A percentile compares a stretch with the other conserved stretches of the same genome.
phyloP scores from a whole-genome alignment of 1,284 basidiomycete genomes.

The Apiotrichum veenhuisii region DNA sequence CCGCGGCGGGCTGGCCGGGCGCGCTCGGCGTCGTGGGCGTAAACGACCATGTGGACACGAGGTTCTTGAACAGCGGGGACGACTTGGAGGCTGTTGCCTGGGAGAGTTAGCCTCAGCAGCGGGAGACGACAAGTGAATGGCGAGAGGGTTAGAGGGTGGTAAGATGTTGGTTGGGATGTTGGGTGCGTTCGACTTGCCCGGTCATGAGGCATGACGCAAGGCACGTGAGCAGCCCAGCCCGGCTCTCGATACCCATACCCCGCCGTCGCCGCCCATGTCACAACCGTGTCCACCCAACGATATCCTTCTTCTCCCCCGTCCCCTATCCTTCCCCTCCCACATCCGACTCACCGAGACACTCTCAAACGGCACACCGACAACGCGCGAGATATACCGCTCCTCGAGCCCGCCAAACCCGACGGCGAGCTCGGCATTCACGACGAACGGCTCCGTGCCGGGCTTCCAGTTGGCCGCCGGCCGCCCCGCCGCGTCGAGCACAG shows the following conservation, averaged over 20 bases:
- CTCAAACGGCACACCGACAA: conserved; percentile 70
- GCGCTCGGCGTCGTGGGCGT: conserved; percentile 3
- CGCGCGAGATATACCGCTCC: conserved; percentile 82
- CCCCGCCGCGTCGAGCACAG: conserved; percentile 55
- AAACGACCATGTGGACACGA: conserved; percentile 65
- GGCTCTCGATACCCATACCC: too few species aligned
- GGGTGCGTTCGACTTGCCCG: too few species aligned
- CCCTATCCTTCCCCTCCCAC: too few species aligned
- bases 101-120: conserved; percentile 25
- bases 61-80: conserved; percentile 78
- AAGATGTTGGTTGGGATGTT: too few species aligned
- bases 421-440: conserved; percentile 77
- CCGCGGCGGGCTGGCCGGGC: conserved; percentile 3
- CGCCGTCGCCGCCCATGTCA: too few species aligned
- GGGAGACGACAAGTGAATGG: too few species aligned
- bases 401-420: conserved; percentile 83
- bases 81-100: conserved; percentile 70
- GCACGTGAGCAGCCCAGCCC: too few species aligned
- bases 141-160: too few species aligned
- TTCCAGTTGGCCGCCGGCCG: conserved; percentile 25
- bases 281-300: too few species aligned
- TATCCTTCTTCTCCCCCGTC: too few species aligned
- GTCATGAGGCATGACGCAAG: too few species aligned
- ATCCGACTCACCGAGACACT: conserved; percentile 65
- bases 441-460: conserved; percentile 49